These are phyloP conservation scores for Oxalis stricta DNA, from an alignment of 441 rosid genomes.

Conservation along the genomic window DNA sequence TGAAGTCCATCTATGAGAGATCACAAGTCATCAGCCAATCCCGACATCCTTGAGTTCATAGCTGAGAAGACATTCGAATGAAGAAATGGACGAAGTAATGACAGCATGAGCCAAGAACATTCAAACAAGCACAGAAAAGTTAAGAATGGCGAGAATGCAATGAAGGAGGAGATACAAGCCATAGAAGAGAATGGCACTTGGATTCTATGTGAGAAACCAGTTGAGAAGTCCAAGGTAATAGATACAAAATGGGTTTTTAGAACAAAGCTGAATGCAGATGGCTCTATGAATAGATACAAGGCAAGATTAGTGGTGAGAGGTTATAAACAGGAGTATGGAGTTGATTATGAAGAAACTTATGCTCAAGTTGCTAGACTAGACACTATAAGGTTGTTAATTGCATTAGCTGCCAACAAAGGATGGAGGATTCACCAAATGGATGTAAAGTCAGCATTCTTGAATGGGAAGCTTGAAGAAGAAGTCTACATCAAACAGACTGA, in stretches of 20 bases:
- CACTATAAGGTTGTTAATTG: background rate
- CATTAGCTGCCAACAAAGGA: background rate
- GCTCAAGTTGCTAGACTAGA: background rate
- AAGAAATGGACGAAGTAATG: no score
- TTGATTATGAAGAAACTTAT: background rate
- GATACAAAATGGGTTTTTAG: background rate
- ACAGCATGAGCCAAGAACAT: no score
- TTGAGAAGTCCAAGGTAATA: no score
- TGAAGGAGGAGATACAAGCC: no score
- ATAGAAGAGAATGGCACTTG: no score
- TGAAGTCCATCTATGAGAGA: no score
- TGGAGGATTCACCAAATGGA: background rate
- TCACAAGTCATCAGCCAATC: no score
- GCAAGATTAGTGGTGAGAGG: background rate
- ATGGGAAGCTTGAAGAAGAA: background rate
- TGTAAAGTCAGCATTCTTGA: background rate
- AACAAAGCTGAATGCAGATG: background rate
- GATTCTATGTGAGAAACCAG: no score
- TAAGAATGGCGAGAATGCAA: no score
- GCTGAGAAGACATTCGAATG: no score
- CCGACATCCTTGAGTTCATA: no score
- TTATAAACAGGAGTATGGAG: background rate
- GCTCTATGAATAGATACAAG: background rate
- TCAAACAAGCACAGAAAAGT: no score
- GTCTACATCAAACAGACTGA: background rate